Evolutionary conservation across 2,329 filamentous ascomycete genomes (phyloP).

Genomic region (Phoma sp.): DNA sequence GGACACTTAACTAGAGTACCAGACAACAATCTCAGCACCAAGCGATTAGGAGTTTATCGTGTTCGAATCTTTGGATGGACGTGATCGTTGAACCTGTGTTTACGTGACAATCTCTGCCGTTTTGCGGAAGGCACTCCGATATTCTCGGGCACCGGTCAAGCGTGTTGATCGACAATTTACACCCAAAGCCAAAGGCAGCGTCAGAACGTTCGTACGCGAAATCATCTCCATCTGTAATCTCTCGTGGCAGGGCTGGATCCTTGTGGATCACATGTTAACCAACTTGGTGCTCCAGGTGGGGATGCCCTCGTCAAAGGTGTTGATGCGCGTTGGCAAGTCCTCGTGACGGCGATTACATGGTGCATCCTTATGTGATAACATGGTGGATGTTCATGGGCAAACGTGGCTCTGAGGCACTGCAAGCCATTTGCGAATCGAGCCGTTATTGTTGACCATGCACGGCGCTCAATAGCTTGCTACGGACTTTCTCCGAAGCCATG

Average conservation of each 20-base stretch:
- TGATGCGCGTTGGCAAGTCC: not conserved
- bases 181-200: constrained; percentile 4
- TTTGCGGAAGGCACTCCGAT: constrained; percentile 9
- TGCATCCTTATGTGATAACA: not conserved
- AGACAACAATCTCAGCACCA: not conserved
- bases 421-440: not conserved
- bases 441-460: constrained; percentile 8
- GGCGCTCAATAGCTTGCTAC: constrained; percentile 8
- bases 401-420: not conserved
- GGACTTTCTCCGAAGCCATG: constrained; percentile 3
- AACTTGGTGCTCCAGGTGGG: constrained; percentile 3
- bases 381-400: not conserved
- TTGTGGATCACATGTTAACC: constrained; percentile 6
- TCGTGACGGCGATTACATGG: constrained; percentile 1
- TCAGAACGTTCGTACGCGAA: too few species aligned
- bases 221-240: constrained; percentile 5
- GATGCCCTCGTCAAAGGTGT: not conserved
- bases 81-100: not conserved
- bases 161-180: constrained; percentile 6
- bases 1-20: constrained; percentile 11
- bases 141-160: not conserved
- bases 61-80: not conserved
- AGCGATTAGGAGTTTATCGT: not conserved
- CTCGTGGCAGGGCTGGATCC: constrained; percentile 10
- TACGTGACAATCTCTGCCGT: constrained; percentile 5